phyloP scores from a whole-genome alignment of 2,329 filamentous ascomycete genomes.

The Knufia petricola region DNA sequence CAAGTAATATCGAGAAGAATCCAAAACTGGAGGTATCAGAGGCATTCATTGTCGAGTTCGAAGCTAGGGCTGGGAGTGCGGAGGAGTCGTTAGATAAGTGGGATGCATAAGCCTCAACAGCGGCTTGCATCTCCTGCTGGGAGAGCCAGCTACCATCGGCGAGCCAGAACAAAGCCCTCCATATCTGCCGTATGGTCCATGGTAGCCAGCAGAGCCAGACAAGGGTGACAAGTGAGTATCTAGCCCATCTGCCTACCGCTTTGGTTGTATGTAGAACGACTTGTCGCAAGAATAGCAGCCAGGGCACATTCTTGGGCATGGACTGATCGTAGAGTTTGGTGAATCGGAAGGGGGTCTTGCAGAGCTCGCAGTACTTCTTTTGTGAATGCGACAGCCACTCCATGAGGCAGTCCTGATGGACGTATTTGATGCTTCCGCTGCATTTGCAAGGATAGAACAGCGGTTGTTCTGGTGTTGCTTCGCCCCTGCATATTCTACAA shows the following conservation, averaged over 20 bases:
- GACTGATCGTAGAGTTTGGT: slow-evolving; percentile 92
- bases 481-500: slow-evolving; percentile 94
- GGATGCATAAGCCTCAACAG: background rate
- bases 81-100: slow-evolving; percentile 3
- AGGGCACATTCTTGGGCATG: slow-evolving; percentile 79
- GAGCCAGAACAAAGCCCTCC: slow-evolving; percentile 91
- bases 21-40: background rate
- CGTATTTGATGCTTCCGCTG: slow-evolving; percentile 96
- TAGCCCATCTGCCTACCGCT: slow-evolving; percentile 66
- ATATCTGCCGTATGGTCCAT: slow-evolving; percentile 81
- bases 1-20: background rate
- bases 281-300: slow-evolving; percentile 70
- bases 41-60: slow-evolving; percentile 9
- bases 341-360: slow-evolving; percentile 96
- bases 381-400: slow-evolving; percentile 98
- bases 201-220: slow-evolving; percentile 88
- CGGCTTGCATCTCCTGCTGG: slow-evolving; percentile 6
- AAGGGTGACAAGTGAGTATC: slow-evolving; percentile 65
- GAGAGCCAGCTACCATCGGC: slow-evolving; percentile 63
- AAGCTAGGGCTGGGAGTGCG: background rate
- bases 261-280: slow-evolving; percentile 62
- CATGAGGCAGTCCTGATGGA: slow-evolving; percentile 96
- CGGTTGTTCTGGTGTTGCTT: slow-evolving; percentile 70
- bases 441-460: slow-evolving; percentile 98
- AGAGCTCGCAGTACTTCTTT: slow-evolving; percentile 98